A percentile compares a stretch with the other conserved stretches of the same genome.
These are phyloP conservation scores for Fusarium guadeloupense DNA, from an alignment of 2,329 filamentous ascomycete species.

Conservation along the genomic window DNA sequence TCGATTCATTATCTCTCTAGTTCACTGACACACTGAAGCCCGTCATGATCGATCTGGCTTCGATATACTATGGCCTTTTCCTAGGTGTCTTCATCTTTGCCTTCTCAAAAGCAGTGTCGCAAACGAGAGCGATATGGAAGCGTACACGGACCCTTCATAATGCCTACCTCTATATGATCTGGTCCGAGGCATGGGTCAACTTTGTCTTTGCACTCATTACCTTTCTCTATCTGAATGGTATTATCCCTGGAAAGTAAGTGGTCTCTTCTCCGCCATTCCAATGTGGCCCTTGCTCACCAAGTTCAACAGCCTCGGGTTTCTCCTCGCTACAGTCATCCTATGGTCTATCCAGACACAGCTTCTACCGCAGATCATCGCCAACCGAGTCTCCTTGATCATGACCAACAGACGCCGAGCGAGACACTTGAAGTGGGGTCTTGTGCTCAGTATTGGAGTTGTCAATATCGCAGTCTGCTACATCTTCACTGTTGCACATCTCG, in stretches of 20 bases:
- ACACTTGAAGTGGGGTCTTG: constrained; percentile 50
- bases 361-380: constrained; percentile 56
- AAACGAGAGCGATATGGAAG: constrained; percentile 36
- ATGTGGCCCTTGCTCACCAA: not conserved
- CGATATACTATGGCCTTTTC: constrained; percentile 41
- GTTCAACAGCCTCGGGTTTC: constrained; percentile 13
- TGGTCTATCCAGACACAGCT: constrained; percentile 50
- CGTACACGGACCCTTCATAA: constrained; percentile 28
- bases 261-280: accelerated
- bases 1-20: not conserved
- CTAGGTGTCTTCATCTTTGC: constrained; percentile 42
- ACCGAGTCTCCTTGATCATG: constrained; percentile 55
- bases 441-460: constrained; percentile 47
- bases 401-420: constrained; percentile 47
- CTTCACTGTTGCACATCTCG: constrained; percentile 52
- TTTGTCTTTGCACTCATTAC: constrained; percentile 41
- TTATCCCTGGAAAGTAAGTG: constrained; percentile 27
- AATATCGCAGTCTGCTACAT: constrained; percentile 54
- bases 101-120: constrained; percentile 33
- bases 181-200: constrained; percentile 40
- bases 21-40: not conserved
- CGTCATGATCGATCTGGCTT: constrained; percentile 33
- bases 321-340: constrained; percentile 9
- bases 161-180: constrained; percentile 43
- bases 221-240: constrained; percentile 36